Evolutionary conservation across 1,284 basidiomycete species (phyloP), one percentile per base, ranked within the genome.

Genomic region (Neolentinus lepideus): DNA sequence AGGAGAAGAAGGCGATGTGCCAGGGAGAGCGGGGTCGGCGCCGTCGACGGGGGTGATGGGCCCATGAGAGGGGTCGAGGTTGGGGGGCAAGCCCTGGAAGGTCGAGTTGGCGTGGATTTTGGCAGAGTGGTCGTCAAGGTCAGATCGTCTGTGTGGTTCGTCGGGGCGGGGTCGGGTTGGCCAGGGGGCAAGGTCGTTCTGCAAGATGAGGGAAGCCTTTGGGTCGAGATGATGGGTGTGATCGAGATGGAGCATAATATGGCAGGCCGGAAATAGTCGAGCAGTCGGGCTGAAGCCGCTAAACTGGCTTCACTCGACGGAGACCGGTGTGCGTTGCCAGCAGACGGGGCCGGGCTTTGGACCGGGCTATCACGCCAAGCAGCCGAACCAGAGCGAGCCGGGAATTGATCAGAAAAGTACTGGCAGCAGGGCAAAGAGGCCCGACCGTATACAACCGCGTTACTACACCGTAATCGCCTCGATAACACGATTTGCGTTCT

Each of bases 161-260:
- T 64, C 59, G 62, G 71, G 63, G 62, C 68, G 67, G 56, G 68
- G 57, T 60, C 67, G 65, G 59, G 66, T 60, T 58, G 71, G 65
- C 77, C 76, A 80, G 64, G 71, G 65, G 62, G 76, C 62, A 59
- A 70, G 67, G 62, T 68, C 67, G 65, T 67, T 69, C 66, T 72
- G 63, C 61, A 75, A 73, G 64, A 77, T 75, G 65, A 77, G 69
- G 70, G 75, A 73, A 61, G 75, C 67, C 61, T 75, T 74, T 69
- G 66, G 61, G 70, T 70, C 64, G 74, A 68, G 59, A 73, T 71
- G 58, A 57, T 61, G 63, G 70, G 68, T 79, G 63, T 73, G 80
- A 81, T 83, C 80, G 73, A 82, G 75, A 75, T 80, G 78, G 70
- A 82, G 78, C 80, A 82, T 81, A 65, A 62, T 52, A 59, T 26